phyloP scores from a whole-genome alignment of 371 early-diverging fungal species.

The Choanephora cucurbitarum region DNA sequence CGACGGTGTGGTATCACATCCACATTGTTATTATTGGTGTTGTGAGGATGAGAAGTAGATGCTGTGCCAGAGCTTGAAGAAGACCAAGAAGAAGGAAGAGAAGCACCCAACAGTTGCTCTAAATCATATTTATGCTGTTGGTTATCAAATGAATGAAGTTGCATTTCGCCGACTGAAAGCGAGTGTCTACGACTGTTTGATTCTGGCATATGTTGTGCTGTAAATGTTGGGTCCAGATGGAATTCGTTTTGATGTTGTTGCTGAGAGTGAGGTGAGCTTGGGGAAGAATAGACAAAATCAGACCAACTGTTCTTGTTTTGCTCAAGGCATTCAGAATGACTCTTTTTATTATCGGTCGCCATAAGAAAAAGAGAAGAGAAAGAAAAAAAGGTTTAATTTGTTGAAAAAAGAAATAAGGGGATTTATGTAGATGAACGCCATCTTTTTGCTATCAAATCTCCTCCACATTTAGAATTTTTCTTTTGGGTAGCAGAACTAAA shows the following conservation, averaged over 20 bases:
- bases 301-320: slow-evolving; percentile 19
- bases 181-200: slow-evolving; percentile 24
- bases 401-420: slow-evolving; percentile 10
- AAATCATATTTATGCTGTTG: slow-evolving; percentile 28
- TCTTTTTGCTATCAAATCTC: slow-evolving; percentile 5
- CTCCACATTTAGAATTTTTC: slow-evolving; percentile 11
- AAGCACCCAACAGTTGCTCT: slow-evolving; percentile 17
- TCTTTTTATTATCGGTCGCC: slow-evolving; percentile 36
- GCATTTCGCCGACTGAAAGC: slow-evolving; percentile 24
- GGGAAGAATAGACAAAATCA: slow-evolving; percentile 33
- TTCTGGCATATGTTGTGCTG: neutral
- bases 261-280: slow-evolving; percentile 24
- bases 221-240: neutral
- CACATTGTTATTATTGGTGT: neutral
- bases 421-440: slow-evolving; percentile 5
- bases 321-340: slow-evolving; percentile 10
- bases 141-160: slow-evolving; percentile 22
- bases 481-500: slow-evolving; percentile 4
- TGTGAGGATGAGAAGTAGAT: neutral
- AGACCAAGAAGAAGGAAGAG: slow-evolving; percentile 31
- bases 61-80: slow-evolving; percentile 17
- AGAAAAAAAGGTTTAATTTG: neutral
- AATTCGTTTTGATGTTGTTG: slow-evolving; percentile 7
- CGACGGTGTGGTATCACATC: slow-evolving; percentile 25
- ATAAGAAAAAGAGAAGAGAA: slow-evolving; percentile 6